A percentile compares a stretch with the other conserved stretches of the same genome.
These are phyloP conservation scores for Leccinum rimulosum DNA, from an alignment of 768 basidiomycete genomes.

Conservation along the genomic window DNA sequence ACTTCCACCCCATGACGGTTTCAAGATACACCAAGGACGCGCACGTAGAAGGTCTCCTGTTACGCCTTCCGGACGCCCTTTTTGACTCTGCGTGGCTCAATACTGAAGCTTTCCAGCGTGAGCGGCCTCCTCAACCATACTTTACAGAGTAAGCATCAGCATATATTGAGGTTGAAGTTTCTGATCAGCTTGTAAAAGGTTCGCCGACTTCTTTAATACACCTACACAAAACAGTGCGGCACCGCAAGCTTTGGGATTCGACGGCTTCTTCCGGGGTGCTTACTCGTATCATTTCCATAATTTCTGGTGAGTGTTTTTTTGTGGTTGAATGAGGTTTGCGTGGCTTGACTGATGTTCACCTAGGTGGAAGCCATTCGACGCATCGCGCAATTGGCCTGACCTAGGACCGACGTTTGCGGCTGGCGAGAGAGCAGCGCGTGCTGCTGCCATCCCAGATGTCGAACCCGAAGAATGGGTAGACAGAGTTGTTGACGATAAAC, in stretches of 20 bases:
- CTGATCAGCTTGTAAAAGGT: conserved; percentile 44
- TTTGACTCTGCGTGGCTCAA: conserved; percentile 98
- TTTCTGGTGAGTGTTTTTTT: conserved; percentile 61
- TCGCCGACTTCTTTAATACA: conserved; percentile 86
- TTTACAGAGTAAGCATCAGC: conserved; percentile 67
- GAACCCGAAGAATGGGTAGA: conserved; percentile 39
- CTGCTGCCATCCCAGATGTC: conserved; percentile 34
- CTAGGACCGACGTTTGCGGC: conserved; percentile 76
- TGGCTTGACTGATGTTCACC: neutral
- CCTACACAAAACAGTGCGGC: conserved; percentile 71
- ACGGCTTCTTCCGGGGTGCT: conserved; percentile 94
- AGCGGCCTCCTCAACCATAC: conserved; percentile 92
- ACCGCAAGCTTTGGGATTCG: conserved; percentile 85
- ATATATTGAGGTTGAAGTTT: neutral
- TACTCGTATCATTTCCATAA: conserved; percentile 98
- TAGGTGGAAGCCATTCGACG: conserved; percentile 97
- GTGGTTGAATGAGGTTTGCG: neutral
- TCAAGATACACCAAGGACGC: conserved; percentile 90
- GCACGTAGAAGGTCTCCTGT: conserved; percentile 74
- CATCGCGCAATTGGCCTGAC: conserved; percentile 92
- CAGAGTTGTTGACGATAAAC: conserved; percentile 58
- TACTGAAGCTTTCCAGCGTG: conserved; percentile 87
- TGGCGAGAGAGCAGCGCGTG: conserved; percentile 69
- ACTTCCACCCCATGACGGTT: conserved; percentile 98
- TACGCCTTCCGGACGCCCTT: conserved; percentile 90